Percentiles rank a stretch among this genome's conserved stretches.
These are phyloP conservation scores for Pichia manshurica DNA, from an alignment of 805 yeast genomes.

Conservation along the genomic window DNA sequence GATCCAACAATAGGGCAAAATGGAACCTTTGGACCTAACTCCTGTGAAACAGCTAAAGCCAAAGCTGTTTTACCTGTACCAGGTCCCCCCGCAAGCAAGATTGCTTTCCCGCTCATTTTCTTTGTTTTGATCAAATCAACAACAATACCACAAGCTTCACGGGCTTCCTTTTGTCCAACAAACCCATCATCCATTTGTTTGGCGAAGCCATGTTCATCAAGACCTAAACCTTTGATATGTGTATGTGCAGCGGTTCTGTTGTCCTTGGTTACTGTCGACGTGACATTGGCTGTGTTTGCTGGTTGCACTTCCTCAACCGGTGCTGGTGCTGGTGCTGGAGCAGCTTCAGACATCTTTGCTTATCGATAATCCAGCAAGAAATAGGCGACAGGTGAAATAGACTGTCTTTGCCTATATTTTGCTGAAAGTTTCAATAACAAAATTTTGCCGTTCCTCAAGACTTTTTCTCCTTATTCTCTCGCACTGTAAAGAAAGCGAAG, in stretches of 20 bases:
- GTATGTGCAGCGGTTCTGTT: slow-evolving; percentile 81
- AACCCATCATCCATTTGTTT: slow-evolving; percentile 82
- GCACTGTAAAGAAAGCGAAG: no score
- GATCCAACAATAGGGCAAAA: slow-evolving; percentile 94
- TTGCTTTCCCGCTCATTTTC: slow-evolving; percentile 94
- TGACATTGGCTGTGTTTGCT: slow-evolving; percentile 12
- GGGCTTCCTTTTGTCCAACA: slow-evolving; percentile 95
- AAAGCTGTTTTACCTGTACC: slow-evolving; percentile 98
- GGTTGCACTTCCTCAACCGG: neutral
- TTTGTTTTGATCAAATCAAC: slow-evolving; percentile 92
- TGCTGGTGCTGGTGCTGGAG: neutral
- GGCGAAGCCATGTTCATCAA: slow-evolving; percentile 86
- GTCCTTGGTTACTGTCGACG: slow-evolving; percentile 20
- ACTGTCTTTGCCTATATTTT: no score
- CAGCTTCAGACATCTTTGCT: slow-evolving; percentile 6
- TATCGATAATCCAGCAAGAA: no score
- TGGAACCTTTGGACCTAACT: slow-evolving; percentile 74
- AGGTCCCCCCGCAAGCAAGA: slow-evolving; percentile 95
- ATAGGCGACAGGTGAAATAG: no score
- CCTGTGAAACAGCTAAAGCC: slow-evolving; percentile 87
- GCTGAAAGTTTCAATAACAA: no score
- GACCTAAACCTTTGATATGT: slow-evolving; percentile 94
- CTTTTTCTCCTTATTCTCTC: no score
- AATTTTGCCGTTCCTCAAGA: no score
- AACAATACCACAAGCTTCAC: slow-evolving; percentile 89